Evolutionary conservation across 208 protist genomes (phyloP), one percentile per base, ranked within the genome.

Genomic region (Crithidia mellificae): DNA sequence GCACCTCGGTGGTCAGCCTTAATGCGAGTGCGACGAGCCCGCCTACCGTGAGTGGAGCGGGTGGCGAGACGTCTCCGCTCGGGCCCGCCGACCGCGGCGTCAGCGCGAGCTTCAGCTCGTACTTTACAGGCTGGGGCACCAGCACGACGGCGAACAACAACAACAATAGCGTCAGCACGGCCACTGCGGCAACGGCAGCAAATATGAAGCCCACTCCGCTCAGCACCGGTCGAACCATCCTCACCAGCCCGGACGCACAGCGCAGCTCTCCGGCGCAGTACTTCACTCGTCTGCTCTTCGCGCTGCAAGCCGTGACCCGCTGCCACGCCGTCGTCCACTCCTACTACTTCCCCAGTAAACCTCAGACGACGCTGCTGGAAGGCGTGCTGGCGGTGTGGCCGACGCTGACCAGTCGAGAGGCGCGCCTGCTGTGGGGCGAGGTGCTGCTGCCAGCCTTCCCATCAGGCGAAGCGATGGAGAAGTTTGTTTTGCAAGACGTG

Each of bases 331-430:
- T 81, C 2, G 51, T 71, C 44, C 55, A 74, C 17, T 83, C 79
- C 7, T 93, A 87, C 72, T 89, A 83, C 65, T 93, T 88, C 36
- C 88, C 88, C 6, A 67, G 71, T 46, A 84, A 78, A 53, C 84
- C 84, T 41, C 88, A 93, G 65, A 43, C 32, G 34, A 81, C 83
- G 32, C 66, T 91, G n/a, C 64, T 83, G 22, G 84, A 83, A 46
- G 74, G 68, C 1, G 74, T 83, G 53, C 41, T 58, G 39, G 77
- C 62, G 34, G 58, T 93, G 30, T 93, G 87, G 84, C 78, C 83
- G 8, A 57, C 77, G 20, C 69, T 90, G 30, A 57, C 72, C 3
- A 61, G 44, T 6, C 64, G 61, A 7, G 82, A 90, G 46, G 65
- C 50, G 0, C 56, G 72, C 14, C 58, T 63, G 41, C 50, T 90